Base-by-base conservation (phyloP, 495 filamentous ascomycete species). In the Aspergillus leporis region DNA sequence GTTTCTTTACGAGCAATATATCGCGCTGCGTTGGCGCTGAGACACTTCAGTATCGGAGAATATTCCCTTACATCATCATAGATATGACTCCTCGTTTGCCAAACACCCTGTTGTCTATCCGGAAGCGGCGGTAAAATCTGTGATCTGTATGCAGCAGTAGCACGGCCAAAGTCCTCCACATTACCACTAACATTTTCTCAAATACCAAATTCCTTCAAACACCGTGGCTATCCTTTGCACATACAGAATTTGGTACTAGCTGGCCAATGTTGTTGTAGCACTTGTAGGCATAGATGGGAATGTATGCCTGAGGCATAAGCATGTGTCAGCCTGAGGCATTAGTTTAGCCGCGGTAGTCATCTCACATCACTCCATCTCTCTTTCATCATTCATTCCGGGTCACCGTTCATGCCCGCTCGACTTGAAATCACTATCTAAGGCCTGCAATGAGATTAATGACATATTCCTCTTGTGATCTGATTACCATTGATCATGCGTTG, bases 401-500 rank as follows among this genome's bases (percentile, higher is more conserved):
- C 40, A 16, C 28, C 34, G 47, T 55, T 38, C 31, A 41, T 50
- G n/a, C 34, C 52, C 50, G 30, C 21, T 32, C 47, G 9, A 31
- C 5, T 16, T 10, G 38, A 54, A 25, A 3, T 2, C 12, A 41
- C 10, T n/a, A n/a, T 12, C 4, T 1, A 36, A 8, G 13, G 34
- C 34, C 13, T 2, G 13, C 38, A 6, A 41, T 41, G 38, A 41
- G 13, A 18, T 62, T 60, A 48, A 32, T 53, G 23, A 49, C 56
- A 48, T 62, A 46, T 55, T 8, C 21, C 22, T 51, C 57, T 28
- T 56, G 18, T 58, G n/a, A 14, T 47, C 16, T 32, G 5, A 41
- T 30, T 21, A 22, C 3, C 32, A 47, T 25, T 32, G 61, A 56
- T 30, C n/a, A 64, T 63, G 61, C 65, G 64, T 59, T 60, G 46